Conservation (phyloP, 1,284 basidiomycete species). For the Naganishia liquefaciens region DNA sequence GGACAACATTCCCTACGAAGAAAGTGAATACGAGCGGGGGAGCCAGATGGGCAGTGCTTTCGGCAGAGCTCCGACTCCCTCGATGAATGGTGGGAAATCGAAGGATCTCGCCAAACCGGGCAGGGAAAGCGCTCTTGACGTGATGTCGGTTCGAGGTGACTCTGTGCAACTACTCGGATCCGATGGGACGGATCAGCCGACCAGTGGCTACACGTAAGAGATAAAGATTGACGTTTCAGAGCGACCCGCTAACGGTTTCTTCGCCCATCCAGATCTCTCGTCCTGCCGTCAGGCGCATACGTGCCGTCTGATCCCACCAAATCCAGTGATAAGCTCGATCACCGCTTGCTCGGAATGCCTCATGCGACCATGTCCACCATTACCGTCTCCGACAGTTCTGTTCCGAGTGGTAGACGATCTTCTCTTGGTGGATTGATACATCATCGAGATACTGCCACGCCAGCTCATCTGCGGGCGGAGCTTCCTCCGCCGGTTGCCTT, state of each 20-base stretch:
- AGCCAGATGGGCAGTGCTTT: slow-evolving; percentile 21
- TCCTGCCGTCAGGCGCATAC: slow-evolving; percentile 65
- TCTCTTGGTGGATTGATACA: slow-evolving; percentile 33
- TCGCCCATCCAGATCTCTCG: slow-evolving; percentile 63
- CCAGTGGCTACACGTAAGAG: slow-evolving; percentile 47
- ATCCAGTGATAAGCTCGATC: slow-evolving; percentile 63
- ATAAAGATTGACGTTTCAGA: not conserved
- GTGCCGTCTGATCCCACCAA: slow-evolving; percentile 52
- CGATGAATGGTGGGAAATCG: not conserved
- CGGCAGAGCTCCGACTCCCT: not conserved
- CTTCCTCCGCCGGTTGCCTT: slow-evolving; percentile 58
- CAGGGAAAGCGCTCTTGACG: slow-evolving; percentile 22
- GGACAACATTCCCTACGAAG: slow-evolving; percentile 22
- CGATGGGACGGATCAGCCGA: slow-evolving; percentile 28
- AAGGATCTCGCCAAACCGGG: slow-evolving; percentile 10
- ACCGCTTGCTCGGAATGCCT: slow-evolving; percentile 71
- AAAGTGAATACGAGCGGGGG: slow-evolving; percentile 12
- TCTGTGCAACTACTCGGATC: slow-evolving; percentile 31
- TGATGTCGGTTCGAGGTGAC: slow-evolving; percentile 30
- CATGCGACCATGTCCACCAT: slow-evolving; percentile 83
- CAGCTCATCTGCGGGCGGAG: slow-evolving; percentile 55
- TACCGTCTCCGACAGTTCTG: slow-evolving; percentile 53
- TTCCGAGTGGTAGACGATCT: slow-evolving; percentile 32
- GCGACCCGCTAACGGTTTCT: slow-evolving; percentile 11
- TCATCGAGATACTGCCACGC: slow-evolving; percentile 45